A percentile compares a stretch with the other conserved stretches of the same genome.
Evolutionary conservation across 257 asterid genomes (phyloP).

Genomic region (Henckelia pumila): DNA sequence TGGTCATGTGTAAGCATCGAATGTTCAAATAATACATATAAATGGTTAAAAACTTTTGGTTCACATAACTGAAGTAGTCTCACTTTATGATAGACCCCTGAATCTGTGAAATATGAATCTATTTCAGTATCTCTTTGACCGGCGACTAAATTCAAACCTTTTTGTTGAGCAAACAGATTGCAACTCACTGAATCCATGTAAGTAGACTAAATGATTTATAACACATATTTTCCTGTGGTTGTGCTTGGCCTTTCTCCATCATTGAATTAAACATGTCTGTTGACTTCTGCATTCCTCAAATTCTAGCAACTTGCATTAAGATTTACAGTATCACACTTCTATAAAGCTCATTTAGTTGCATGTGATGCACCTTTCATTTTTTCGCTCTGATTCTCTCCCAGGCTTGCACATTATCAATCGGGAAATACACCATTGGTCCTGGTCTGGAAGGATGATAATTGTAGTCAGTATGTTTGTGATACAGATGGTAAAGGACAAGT

Average conservation of each 20-base stretch:
- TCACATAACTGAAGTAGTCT: neutral
- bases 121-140: too few species aligned
- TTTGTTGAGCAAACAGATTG: neutral
- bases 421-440: slow-evolving; percentile 88
- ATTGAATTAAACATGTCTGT: neutral
- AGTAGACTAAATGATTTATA: neutral
- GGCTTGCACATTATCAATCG: slow-evolving; percentile 93
- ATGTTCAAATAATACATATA: neutral
- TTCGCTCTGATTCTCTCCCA: slow-evolving; percentile 30
- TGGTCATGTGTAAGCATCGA: neutral
- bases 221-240: slow-evolving; percentile 15
- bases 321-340: slow-evolving; percentile 2
- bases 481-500: slow-evolving; percentile 83
- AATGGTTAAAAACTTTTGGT: neutral
- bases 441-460: slow-evolving; percentile 90
- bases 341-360: neutral
- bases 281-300: slow-evolving; percentile 1
- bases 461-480: slow-evolving; percentile 86
- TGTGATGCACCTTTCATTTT: neutral
- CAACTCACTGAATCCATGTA: neutral
- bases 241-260: neutral
- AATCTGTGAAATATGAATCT: neutral
- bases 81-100: neutral
- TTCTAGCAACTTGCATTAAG: neutral
- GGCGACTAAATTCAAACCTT: neutral